Base-by-base conservation (phyloP, 768 basidiomycete species). In the Amanita exitialis region DNA sequence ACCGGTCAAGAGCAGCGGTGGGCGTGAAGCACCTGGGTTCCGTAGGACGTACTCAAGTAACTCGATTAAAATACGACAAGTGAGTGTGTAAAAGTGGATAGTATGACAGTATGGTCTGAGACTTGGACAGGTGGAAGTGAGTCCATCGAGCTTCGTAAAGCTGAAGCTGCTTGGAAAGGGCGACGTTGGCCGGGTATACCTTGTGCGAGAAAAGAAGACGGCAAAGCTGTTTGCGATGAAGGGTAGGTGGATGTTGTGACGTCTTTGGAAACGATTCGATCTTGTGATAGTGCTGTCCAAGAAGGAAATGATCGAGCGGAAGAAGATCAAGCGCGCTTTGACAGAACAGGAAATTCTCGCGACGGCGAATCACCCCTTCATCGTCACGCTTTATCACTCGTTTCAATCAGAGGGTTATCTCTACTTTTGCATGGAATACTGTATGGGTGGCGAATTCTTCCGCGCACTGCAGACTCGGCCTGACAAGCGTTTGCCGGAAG, bases 381-480 rank as follows among this genome's bases (percentile, higher is more conserved):
- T 99, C 69, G 95, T 99, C 61, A 98, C 96, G 21, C 81, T 99
- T 34, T 89, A 97, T 69, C 96, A 99, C 69, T 97, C 95, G 3
- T 99, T 99, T 74, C 96, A 99, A 69, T 97, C 93, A 12, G 90
- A 94, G 59, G 88, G 90, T 53, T 96, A 96, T 68, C 81, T 99
- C 25, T 99, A 97, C 69, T 95, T 98, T 66, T 96, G 93, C 75
- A 93, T 92, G 90, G 90, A 97, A 69, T 98, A 97, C 69, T 99
- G 96, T 70, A 94, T 96, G 90, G 82, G 96, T 32, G 96, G 96
- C 52, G 96, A 99, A 64, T 99, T 99, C 73, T 99, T 99, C 77
- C 86, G 96, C 32, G 94, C 95, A 7, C 72, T 99, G 55, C 96
- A 99, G 66, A 89, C 88, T 43, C 78, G 92, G 54, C 96, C 95